phyloP scores from a whole-genome alignment of 2,329 filamentous ascomycete species.

The Clarireedia hainanense region DNA sequence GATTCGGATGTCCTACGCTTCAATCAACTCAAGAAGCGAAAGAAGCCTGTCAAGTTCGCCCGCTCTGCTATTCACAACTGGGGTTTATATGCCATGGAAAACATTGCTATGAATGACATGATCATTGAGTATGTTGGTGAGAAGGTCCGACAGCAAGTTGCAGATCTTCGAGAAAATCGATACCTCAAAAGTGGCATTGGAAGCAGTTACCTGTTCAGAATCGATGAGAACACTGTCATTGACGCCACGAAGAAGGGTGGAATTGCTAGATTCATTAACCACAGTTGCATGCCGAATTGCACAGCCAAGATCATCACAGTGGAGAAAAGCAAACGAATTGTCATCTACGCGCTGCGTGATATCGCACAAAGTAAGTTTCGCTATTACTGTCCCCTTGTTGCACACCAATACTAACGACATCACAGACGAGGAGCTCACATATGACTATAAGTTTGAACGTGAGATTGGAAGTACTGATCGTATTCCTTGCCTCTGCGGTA shows the following conservation, averaged over 20 bases:
- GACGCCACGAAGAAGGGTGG: conserved; percentile 98
- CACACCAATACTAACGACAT: conserved; percentile 14
- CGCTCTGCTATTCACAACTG: conserved; percentile 98
- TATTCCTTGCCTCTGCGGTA: conserved; percentile 95
- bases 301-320: conserved; percentile 99
- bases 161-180: conserved; percentile 85
- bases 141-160: conserved; percentile 92
- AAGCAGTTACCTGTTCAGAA: conserved; percentile 94
- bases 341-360: conserved; percentile 95
- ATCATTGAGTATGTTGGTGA: conserved; percentile 99
- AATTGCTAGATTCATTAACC: conserved; percentile 97
- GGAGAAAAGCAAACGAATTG: conserved; percentile 94
- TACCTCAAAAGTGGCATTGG: conserved; percentile 97
- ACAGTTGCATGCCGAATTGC: conserved; percentile 96
- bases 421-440: conserved; percentile 93
- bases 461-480: conserved; percentile 92
- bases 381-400: not conserved
- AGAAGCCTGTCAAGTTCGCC: conserved; percentile 98
- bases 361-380: conserved; percentile 78
- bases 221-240: conserved; percentile 94
- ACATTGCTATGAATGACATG: conserved; percentile 96
- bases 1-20: conserved; percentile 92
- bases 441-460: conserved; percentile 99
- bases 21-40: conserved; percentile 98
- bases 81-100: conserved; percentile 96